Evolutionary conservation across 768 basidiomycete genomes (phyloP).

Genomic region (Phaeotremella skinneri): DNA sequence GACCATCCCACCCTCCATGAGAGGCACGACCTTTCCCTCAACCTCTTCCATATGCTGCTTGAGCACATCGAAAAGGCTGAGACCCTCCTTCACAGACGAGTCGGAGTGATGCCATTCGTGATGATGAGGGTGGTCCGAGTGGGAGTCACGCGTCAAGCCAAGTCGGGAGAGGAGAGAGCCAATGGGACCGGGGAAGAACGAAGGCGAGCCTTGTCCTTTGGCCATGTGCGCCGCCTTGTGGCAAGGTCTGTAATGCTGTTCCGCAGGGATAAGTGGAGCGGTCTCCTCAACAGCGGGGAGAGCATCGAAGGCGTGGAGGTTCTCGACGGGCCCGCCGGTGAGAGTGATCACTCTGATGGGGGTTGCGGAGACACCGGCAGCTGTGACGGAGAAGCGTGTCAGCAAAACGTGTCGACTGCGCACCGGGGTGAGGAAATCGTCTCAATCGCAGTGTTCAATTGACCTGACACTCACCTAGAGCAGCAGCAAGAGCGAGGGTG

Average conservation of each 20-base stretch:
- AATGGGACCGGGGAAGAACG: slow-evolving; percentile 1
- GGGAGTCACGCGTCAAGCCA: slow-evolving; percentile 1
- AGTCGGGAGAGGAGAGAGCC: slow-evolving; percentile 10
- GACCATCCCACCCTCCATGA: slow-evolving; percentile 21
- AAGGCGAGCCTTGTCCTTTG: background rate
- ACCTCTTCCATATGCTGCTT: slow-evolving; percentile 14
- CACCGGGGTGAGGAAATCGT: too few relatives aligned
- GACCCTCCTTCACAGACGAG: background rate
- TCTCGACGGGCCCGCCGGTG: slow-evolving; percentile 7
- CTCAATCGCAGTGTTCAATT: background rate
- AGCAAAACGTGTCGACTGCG: background rate
- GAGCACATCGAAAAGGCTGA: slow-evolving; percentile 7
- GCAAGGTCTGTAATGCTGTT: slow-evolving; percentile 5
- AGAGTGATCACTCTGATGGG: slow-evolving; percentile 19
- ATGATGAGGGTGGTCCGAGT: slow-evolving; percentile 1
- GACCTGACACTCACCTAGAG: slow-evolving; percentile 27
- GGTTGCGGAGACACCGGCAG: slow-evolving; percentile 16
- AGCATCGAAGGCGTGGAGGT: slow-evolving; percentile 6
- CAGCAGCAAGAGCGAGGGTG: slow-evolving; percentile 22
- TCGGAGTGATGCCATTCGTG: background rate
- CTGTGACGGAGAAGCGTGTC: slow-evolving; percentile 7
- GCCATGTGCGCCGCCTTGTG: background rate
- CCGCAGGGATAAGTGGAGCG: background rate
- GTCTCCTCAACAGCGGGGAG: background rate
- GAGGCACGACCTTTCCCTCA: slow-evolving; percentile 12